Evolutionary conservation across 139 green algal genomes (phyloP).

Genomic region (Coelastrella sp.): DNA sequence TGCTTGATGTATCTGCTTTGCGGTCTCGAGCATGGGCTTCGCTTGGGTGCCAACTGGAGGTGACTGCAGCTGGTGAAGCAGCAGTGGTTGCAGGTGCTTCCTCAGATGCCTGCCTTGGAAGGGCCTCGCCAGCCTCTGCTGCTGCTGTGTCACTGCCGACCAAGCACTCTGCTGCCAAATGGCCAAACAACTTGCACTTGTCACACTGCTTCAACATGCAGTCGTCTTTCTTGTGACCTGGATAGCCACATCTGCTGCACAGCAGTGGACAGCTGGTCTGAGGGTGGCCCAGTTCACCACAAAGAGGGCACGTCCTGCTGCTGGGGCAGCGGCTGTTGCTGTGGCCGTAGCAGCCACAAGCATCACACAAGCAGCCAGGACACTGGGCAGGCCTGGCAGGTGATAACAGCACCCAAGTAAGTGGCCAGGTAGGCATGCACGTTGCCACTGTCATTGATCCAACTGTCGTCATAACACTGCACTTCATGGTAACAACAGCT

Average conservation of each 20-base stretch:
- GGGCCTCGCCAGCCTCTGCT: neutral
- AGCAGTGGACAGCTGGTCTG: neutral
- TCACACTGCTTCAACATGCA: neutral
- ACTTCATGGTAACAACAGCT: no score
- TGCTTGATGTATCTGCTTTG: no score
- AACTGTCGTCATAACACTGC: no score
- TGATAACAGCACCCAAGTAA: neutral
- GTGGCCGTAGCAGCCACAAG: neutral
- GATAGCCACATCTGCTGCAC: neutral
- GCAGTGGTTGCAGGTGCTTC: no score
- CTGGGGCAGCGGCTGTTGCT: neutral
- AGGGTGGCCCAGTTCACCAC: neutral
- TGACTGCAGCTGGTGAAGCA: no score
- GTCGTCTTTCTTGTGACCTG: slow-evolving; percentile 1
- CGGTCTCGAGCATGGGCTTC: no score
- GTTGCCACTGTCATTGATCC: no score
- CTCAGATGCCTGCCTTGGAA: no score
- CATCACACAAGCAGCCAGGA: neutral
- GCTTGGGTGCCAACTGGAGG: no score
- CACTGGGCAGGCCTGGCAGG: neutral
- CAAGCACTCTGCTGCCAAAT: slow-evolving; percentile 7
- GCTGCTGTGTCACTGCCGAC: neutral
- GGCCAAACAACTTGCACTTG: neutral
- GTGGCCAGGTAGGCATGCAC: no score
- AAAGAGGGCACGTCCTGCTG: neutral